Percentiles rank a stretch among this genome's conserved stretches.
Evolutionary conservation across 768 basidiomycete species (phyloP).

Genomic region (Sistotremastrum suecicum): DNA sequence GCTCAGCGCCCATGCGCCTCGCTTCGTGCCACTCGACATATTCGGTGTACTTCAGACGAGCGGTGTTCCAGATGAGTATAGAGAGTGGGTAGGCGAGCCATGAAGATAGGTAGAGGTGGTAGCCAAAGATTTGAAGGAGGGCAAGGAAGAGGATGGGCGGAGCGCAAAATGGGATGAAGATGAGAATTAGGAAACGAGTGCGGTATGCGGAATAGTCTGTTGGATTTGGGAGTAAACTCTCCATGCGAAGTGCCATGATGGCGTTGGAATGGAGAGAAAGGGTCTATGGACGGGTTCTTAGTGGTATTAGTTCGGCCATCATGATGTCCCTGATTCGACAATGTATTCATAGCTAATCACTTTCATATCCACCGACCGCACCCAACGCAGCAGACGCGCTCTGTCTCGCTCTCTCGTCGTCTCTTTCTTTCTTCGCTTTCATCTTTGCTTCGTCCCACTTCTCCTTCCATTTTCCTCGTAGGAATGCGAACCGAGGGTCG

Average conservation of each 20-base stretch:
- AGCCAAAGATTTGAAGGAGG: too few relatives aligned
- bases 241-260: too few relatives aligned
- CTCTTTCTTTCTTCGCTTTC: conserved; percentile 20
- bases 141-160: too few relatives aligned
- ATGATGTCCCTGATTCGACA: too few relatives aligned
- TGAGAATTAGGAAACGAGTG: too few relatives aligned
- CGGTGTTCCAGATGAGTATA: conserved; percentile 26
- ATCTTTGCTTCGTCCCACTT: conserved; percentile 48
- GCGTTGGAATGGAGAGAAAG: too few relatives aligned
- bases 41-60: conserved; percentile 21
- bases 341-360: neutral
- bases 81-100: conserved; percentile 26
- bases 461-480: conserved; percentile 60
- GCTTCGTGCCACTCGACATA: conserved; percentile 30
- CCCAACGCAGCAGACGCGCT: neutral
- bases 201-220: too few relatives aligned
- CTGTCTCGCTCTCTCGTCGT: conserved; percentile 6
- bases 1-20: conserved; percentile 31
- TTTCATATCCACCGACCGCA: conserved; percentile 10
- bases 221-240: too few relatives aligned
- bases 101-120: conserved; percentile 1
- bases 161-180: too few relatives aligned
- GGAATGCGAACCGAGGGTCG: conserved; percentile 68
- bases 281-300: too few relatives aligned
- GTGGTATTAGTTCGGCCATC: too few relatives aligned